These are phyloP conservation scores for Magnusiomyces fungicola DNA, from an alignment of 1,139 yeast species.

Conservation along the genomic window DNA sequence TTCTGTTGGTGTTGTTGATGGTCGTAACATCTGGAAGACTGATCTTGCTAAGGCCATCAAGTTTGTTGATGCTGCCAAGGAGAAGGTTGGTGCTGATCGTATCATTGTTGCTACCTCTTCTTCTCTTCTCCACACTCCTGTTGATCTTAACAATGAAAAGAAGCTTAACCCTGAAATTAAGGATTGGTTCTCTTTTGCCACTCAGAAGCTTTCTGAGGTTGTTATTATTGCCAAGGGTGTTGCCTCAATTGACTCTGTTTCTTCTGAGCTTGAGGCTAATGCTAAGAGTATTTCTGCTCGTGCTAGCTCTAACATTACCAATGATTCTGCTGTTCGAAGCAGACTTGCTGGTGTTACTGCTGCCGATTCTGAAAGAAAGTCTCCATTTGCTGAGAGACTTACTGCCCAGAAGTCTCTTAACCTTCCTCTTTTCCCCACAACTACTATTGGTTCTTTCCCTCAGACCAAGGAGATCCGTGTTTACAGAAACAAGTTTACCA, in stretches of 20 bases:
- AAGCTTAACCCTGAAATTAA: constrained; percentile 84
- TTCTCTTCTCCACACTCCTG: constrained; percentile 96
- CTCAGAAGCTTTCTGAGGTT: constrained; percentile 90
- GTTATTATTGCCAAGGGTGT: constrained; percentile 84
- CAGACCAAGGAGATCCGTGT: constrained; percentile 98
- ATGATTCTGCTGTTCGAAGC: constrained; percentile 82
- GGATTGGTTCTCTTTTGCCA: constrained; percentile 98
- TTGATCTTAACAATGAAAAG: constrained; percentile 84
- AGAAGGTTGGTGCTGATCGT: constrained; percentile 79
- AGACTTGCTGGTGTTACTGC: constrained; percentile 78
- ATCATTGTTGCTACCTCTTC: constrained; percentile 92
- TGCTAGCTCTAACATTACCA: constrained; percentile 78
- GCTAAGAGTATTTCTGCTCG: constrained; percentile 83
- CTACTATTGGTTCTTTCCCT: constrained; percentile 99
- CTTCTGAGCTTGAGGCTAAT: constrained; percentile 64
- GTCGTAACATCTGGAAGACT: constrained; percentile 99
- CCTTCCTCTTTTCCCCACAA: constrained; percentile 98
- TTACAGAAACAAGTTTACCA: constrained; percentile 95
- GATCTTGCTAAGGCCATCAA: constrained; percentile 81
- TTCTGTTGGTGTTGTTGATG: constrained; percentile 96
- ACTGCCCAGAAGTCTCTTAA: constrained; percentile 85
- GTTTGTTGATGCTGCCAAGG: constrained; percentile 73
- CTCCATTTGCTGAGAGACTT: constrained; percentile 81
- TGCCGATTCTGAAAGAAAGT: constrained; percentile 61
- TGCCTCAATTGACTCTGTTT: constrained; percentile 59